Base-by-base conservation (phyloP, 495 filamentous ascomycete species). In the Baudoinia panamericana region DNA sequence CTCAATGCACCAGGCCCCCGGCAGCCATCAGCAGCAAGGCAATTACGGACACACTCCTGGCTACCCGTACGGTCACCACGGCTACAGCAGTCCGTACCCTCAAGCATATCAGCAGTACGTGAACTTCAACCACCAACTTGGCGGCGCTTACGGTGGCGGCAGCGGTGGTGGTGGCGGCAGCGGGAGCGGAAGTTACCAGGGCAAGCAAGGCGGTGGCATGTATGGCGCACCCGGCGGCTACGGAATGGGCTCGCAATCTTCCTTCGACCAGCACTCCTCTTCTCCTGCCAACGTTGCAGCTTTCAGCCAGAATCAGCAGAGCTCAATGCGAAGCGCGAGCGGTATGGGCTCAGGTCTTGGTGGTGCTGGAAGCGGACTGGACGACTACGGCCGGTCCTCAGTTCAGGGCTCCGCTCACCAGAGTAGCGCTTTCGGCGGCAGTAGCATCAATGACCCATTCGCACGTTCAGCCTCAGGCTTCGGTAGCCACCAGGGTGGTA, bases 41-140 rank as follows among this genome's bases (percentile, higher is more conserved):
- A 26, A 26, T 26, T 39, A 39, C 26, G 36, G 36, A n/a, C 24
- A 28, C 30, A 21, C 36, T 42, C 63, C 54, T 22, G 57, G 53
- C 29, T 88, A 77, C 57, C 70, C 71, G 38, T 82, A 82, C 53
- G 69, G 65, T 44, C 77, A 84, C 51, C 82, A 82, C n/a, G 86
- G 86, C 63, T 86, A 82, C 61, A 65, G 66, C 39, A 80, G 72
- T 64, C 80, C 80, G 4, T 84, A 90, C 57, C 88, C 86, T 56
- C 69, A 73, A 27, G 67, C 70, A 24, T 88, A 92, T 62, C 77
- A 87, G 73, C 78, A 75, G 61, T 76, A 84, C 56, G 78, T 72
- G 52, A 73, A 24, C 23, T 21, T 21, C 17, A 38, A 42, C 21
- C 26, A 31, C 17, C 6, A 17, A 10, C n/a, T n/a, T n/a, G 28